Evolutionary conservation across 176 grass and related monocot genomes (phyloP), one percentile per base, ranked within the genome.

Genomic region (Melocanna baccifera): DNA sequence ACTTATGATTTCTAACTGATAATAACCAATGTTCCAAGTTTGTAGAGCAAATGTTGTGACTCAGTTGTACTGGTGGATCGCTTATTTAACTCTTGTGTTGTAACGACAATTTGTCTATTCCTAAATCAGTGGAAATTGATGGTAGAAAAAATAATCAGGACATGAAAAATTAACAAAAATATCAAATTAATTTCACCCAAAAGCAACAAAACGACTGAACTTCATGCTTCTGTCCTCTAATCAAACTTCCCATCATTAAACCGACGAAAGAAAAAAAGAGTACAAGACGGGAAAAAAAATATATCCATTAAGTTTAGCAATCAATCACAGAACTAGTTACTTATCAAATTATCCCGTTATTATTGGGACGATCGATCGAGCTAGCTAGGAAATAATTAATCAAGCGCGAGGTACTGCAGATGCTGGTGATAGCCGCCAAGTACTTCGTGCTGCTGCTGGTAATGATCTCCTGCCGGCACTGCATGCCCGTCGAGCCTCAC

Each of bases 381-480:
- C 59, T 22, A 73, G 64, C 71, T 52, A 51, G 7, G 22, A 12
- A 23, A 77, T 4, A 3, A 39, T 52, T 15, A 56, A 67, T 86
- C 79, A 82, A 30, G 51, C 68, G 37, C 90, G 66, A 93, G 80
- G 72, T 96, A 96, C 40, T 92, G 94, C 81, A 91, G 73, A 32
- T 90, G 86, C 8, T 92, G 82, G 84, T 83, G 78, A 59, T 85
- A 89, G 22, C 75, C 48, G 19, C 67, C 45, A 30, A 68, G 63
- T 34, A 81, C 63, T 15, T 86, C 66, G 46, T 76, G 76, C 8
- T 57, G 9, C 9, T 58, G 55, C 25, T 86, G 80, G 28, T 90
- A 80, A 20, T 93, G 84, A 18, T 93, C 87, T 41, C 85, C 86
- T 6, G 45, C 40, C 12, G 32, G 15, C 11, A 48, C 12, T 0